Conservation (phyloP, 2,329 filamentous ascomycete species). For the Colletotrichum higginsianum region DNA sequence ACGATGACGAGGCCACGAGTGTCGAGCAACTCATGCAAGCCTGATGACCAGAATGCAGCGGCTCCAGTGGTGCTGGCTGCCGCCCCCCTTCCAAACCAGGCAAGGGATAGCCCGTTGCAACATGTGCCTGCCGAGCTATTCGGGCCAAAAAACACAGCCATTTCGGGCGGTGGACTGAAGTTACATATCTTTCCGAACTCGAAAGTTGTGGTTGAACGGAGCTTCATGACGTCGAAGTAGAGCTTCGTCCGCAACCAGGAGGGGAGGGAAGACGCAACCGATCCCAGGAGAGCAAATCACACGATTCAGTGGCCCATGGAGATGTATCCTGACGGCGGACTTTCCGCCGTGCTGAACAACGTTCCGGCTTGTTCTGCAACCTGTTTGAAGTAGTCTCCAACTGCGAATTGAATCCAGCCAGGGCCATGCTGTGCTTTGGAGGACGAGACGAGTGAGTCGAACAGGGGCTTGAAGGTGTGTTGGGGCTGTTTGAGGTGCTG, state of each 20-base stretch:
- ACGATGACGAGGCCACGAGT: neutral
- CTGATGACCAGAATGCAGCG: slow-evolving; percentile 31
- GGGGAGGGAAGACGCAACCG: neutral
- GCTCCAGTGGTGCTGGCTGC: slow-evolving; percentile 25
- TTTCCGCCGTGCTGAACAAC: neutral
- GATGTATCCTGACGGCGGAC: slow-evolving; percentile 12
- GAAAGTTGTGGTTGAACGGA: neutral
- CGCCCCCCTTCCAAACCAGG: slow-evolving; percentile 2
- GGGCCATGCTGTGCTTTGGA: slow-evolving; percentile 26
- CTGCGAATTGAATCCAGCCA: neutral
- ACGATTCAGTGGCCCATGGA: neutral
- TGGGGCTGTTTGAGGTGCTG: neutral
- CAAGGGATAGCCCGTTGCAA: slow-evolving; percentile 27
- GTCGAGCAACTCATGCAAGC: slow-evolving; percentile 33
- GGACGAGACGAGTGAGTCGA: slow-evolving; percentile 9
- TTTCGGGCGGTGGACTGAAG: neutral
- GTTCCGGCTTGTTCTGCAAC: neutral
- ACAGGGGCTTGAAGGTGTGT: slow-evolving; percentile 13
- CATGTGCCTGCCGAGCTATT: slow-evolving; percentile 21
- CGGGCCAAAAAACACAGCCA: neutral
- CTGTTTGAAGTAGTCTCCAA: neutral
- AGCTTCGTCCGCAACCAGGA: slow-evolving; percentile 17
- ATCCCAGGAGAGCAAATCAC: slow-evolving; percentile 2
- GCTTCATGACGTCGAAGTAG: slow-evolving; percentile 8
- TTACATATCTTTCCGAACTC: neutral